phyloP scores from a whole-genome alignment of 1,139 yeast species.

The Entelexis paramagnoliae region DNA sequence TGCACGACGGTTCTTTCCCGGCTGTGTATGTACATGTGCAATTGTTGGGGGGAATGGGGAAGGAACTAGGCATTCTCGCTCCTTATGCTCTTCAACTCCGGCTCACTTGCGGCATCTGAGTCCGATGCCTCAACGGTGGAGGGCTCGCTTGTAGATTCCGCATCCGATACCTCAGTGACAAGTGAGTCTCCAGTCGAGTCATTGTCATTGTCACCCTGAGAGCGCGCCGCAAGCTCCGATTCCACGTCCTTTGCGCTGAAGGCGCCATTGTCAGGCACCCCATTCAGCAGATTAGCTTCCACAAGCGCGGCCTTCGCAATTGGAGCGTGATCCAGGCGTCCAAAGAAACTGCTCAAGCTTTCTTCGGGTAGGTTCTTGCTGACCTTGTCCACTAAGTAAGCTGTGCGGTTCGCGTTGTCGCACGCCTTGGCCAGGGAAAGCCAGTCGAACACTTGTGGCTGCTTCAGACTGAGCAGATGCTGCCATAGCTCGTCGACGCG shows the following conservation, averaged over 20 bases:
- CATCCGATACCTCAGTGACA: background rate
- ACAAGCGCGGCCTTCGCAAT: constrained; percentile 8
- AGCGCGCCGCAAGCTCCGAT: background rate
- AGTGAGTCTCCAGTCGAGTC: background rate
- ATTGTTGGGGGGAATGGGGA: too few relatives aligned
- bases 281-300: background rate
- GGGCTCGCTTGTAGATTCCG: too few relatives aligned
- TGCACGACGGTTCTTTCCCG: too few relatives aligned
- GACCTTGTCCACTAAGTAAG: constrained; percentile 12
- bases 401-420: constrained; percentile 18
- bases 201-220: background rate
- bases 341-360: background rate
- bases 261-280: background rate
- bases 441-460: constrained; percentile 23
- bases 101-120: too few relatives aligned
- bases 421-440: constrained; percentile 23
- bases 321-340: constrained; percentile 5
- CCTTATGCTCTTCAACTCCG: too few relatives aligned
- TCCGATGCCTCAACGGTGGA: too few relatives aligned
- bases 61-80: too few relatives aligned
- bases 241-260: background rate
- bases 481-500: constrained; percentile 20
- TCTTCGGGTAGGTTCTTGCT: background rate
- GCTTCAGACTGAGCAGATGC: constrained; percentile 7
- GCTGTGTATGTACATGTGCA: too few relatives aligned